Conservation (phyloP, 768 basidiomycete species). For the Ramaria rubella region DNA sequence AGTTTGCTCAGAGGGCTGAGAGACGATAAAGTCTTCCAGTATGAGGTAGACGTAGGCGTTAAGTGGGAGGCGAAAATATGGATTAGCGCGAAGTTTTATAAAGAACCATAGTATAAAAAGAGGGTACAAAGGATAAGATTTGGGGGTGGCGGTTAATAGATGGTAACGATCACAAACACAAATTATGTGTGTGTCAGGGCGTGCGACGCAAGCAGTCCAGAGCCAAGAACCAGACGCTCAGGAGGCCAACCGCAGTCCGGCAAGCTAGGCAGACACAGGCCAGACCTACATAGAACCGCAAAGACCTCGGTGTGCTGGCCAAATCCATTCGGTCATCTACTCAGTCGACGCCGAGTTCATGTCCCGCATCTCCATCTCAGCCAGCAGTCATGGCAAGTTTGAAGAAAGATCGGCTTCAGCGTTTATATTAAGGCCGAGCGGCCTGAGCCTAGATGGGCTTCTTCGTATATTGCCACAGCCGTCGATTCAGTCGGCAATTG, state of each 20-base stretch:
- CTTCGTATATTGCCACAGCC: too few species aligned
- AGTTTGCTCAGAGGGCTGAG: not conserved
- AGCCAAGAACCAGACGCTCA: not conserved
- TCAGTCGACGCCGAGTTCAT: too few species aligned
- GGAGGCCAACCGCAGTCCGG: not conserved
- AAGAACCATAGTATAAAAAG: not conserved
- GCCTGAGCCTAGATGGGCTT: too few species aligned
- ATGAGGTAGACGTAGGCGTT: not conserved
- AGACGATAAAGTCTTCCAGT: not conserved
- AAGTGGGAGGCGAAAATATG: not conserved
- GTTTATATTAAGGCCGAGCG: too few species aligned
- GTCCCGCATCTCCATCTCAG: too few species aligned
- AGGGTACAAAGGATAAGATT: not conserved
- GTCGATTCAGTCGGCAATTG: too few species aligned
- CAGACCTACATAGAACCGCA: not conserved
- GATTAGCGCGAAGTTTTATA: not conserved
- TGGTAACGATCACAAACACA: constrained; percentile 7
- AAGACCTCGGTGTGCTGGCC: not conserved
- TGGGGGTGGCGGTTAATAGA: not conserved
- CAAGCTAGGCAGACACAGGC: not conserved
- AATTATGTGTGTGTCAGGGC: not conserved
- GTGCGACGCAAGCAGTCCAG: not conserved
- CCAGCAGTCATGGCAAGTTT: too few species aligned
- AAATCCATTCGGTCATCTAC: too few species aligned
- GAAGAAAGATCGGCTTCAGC: too few species aligned